Conservation (phyloP, 169 alveolate species). For the Plasmodium relictum region DNA sequence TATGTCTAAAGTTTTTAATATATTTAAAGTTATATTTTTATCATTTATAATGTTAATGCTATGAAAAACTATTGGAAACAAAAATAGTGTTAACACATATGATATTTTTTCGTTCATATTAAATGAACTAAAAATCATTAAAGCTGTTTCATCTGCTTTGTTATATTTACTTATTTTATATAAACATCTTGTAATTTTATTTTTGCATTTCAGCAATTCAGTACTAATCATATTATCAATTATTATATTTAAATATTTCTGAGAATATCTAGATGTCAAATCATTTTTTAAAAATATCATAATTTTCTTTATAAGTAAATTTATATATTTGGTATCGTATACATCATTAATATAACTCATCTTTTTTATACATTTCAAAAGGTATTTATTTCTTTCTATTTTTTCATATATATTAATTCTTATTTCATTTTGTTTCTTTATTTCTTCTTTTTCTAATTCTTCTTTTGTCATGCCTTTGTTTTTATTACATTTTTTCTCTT, state of each 20-base stretch:
- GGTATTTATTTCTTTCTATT: constrained; percentile 57
- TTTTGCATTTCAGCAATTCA: constrained; percentile 33
- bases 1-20: constrained; percentile 67
- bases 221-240: constrained; percentile 60
- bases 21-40: constrained; percentile 43
- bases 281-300: constrained; percentile 73
- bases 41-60: constrained; percentile 75
- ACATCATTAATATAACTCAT: constrained; percentile 58
- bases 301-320: constrained; percentile 64
- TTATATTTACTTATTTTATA: constrained; percentile 71
- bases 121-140: constrained; percentile 63
- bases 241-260: constrained; percentile 42
- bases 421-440: constrained; percentile 59
- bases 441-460: constrained; percentile 73
- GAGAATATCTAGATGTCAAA: constrained; percentile 62
- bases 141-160: constrained; percentile 73
- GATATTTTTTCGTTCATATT: constrained; percentile 64
- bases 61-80: constrained; percentile 64
- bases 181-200: constrained; percentile 66
- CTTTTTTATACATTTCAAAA: constrained; percentile 53
- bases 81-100: constrained; percentile 52
- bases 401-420: constrained; percentile 35
- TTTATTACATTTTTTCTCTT: constrained; percentile 50
- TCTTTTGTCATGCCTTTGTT: constrained; percentile 57
- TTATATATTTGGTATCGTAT: constrained; percentile 49